Evolutionary conservation across 2,329 filamentous ascomycete genomes (phyloP), one percentile per base, ranked within the genome.

Genomic region (Aspergillus ruber): DNA sequence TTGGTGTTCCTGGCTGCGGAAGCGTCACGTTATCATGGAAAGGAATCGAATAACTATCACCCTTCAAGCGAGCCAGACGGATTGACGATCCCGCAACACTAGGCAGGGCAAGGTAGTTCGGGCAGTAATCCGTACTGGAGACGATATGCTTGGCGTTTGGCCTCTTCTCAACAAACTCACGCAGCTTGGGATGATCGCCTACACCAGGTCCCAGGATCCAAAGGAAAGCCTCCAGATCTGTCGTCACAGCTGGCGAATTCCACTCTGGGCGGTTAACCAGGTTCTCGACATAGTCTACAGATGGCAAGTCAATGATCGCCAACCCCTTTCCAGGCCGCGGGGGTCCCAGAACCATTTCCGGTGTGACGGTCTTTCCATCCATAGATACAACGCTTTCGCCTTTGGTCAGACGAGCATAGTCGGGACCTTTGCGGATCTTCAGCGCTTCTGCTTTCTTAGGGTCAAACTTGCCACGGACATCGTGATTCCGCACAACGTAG

Each of bases 331-430:
- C 90, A 5, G 79, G 75, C 47, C 82, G 77, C 3, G 77, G 69
- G 9, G 83, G 74, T 1, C 79, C 88, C 44, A 98, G 62, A 1
- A 97, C 90, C 84, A 95, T 93, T 0, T 93, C 86, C 1, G 91
- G 85, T 0, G 85, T 93, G 25, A 98, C 80, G 0, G 77, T 78
- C 6, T 74, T 75, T 4, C 88, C 90, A 57, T 85, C 78, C 12
- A 75, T 71, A 20, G 81, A 82, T 45, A 73, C 69, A 1, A 93
- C 82, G 42, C 67, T 82, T 52, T 83, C 55, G 2, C 90, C 89
- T 1, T 60, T 64, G 0, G 84, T 75, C 39, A 98, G 74, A 10
- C 65, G 58, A 32, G 74, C 74, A 65, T 78, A 94, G 43, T 84
- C 72, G 0, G 56, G 64, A 1, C 81, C 83, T 45, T 73, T 77